Percentiles rank a stretch among this genome's conserved stretches.
These are phyloP conservation scores for Didymella keratinophila DNA, from an alignment of 2,329 filamentous ascomycete genomes.

Conservation along the genomic window DNA sequence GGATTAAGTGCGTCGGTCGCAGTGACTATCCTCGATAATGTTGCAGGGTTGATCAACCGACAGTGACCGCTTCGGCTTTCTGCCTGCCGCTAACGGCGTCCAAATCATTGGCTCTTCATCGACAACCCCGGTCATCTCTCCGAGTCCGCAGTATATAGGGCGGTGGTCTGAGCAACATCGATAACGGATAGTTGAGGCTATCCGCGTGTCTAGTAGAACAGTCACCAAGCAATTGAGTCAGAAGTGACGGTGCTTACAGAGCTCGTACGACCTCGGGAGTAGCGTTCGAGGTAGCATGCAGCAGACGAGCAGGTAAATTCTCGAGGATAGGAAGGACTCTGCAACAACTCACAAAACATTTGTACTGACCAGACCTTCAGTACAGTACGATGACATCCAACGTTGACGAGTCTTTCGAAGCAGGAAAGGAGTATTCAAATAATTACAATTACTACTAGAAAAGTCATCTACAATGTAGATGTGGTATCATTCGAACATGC, in stretches of 20 bases:
- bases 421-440: not conserved
- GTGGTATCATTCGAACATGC: constrained; percentile 2
- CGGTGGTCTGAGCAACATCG: constrained; percentile 19
- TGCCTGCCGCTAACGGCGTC: constrained; percentile 21
- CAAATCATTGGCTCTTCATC: constrained; percentile 10
- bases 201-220: constrained; percentile 22
- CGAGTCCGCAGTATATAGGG: constrained; percentile 20
- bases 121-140: constrained; percentile 1
- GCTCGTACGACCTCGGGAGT: not conserved
- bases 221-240: constrained; percentile 4
- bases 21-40: constrained; percentile 25
- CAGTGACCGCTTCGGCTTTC: constrained; percentile 28
- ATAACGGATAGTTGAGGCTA: constrained; percentile 40
- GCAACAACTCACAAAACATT: too few relatives aligned
- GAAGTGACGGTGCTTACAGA: not conserved
- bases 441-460: not conserved
- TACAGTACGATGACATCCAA: not conserved
- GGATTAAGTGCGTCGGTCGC: constrained; percentile 22
- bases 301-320: too few relatives aligned
- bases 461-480: not conserved
- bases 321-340: too few relatives aligned
- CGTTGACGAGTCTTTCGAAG: not conserved
- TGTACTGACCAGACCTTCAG: too few relatives aligned
- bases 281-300: not conserved
- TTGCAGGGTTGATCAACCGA: constrained; percentile 35